Evolutionary conservation across 2,329 filamentous ascomycete genomes (phyloP).

Genomic region (Fulvia fulva): DNA sequence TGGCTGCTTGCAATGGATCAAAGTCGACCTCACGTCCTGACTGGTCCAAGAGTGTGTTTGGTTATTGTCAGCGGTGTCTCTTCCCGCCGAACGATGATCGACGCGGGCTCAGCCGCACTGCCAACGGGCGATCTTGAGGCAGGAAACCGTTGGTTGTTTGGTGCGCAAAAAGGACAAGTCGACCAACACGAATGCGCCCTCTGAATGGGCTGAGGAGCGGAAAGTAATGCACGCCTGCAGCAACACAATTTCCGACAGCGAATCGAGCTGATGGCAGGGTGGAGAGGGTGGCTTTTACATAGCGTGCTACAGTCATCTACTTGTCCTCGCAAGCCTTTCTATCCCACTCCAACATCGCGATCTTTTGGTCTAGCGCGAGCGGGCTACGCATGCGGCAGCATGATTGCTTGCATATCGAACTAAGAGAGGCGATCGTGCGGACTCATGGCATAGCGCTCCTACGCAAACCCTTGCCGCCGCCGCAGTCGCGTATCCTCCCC

Average conservation of each 20-base stretch:
- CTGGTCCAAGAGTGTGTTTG: slow-evolving; percentile 1
- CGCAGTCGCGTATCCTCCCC: not conserved
- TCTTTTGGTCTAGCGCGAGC: slow-evolving; percentile 17
- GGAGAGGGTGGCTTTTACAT: slow-evolving; percentile 16
- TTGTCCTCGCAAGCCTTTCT: slow-evolving; percentile 7
- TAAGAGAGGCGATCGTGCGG: slow-evolving; percentile 16
- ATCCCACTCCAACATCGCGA: slow-evolving; percentile 11
- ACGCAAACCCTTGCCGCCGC: not conserved
- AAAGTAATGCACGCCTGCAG: slow-evolving; percentile 16
- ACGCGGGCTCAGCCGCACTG: slow-evolving; percentile 3
- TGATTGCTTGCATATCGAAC: slow-evolving; percentile 22
- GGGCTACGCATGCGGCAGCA: slow-evolving; percentile 11
- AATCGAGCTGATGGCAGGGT: slow-evolving; percentile 8
- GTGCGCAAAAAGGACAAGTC: not conserved
- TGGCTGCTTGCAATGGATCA: not conserved
- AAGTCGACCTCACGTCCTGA: slow-evolving; percentile 4
- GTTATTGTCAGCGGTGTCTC: not conserved
- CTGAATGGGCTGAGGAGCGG: slow-evolving; percentile 8
- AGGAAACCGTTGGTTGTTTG: not conserved
- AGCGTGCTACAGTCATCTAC: slow-evolving; percentile 5
- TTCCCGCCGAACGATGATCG: slow-evolving; percentile 14
- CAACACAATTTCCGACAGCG: slow-evolving; percentile 15
- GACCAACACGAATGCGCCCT: slow-evolving; percentile 1
- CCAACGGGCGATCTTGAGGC: not conserved
- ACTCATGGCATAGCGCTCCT: slow-evolving; percentile 6